A percentile compares a stretch with the other conserved stretches of the same genome.
phyloP scores from a whole-genome alignment of 1,284 basidiomycete genomes.

The Ganoderma leucocontextum region DNA sequence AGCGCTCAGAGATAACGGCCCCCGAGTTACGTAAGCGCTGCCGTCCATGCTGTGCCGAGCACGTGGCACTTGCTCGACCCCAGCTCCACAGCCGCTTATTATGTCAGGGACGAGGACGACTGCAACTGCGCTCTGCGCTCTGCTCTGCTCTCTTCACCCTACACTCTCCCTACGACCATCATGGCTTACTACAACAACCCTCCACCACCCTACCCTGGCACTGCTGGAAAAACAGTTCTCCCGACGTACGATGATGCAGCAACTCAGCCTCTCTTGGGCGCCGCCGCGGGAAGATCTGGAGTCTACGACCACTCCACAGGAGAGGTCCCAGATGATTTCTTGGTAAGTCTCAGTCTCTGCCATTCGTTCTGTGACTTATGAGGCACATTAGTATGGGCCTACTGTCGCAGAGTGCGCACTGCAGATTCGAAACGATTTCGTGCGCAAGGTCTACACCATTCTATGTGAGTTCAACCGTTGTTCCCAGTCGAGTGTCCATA shows the following conservation, averaged over 20 bases:
- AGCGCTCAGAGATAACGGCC: slow-evolving; percentile 5
- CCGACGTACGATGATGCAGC: slow-evolving; percentile 36
- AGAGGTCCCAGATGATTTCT: slow-evolving; percentile 86
- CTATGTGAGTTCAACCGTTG: slow-evolving; percentile 61
- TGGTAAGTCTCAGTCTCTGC: slow-evolving; percentile 52
- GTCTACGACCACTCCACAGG: slow-evolving; percentile 77
- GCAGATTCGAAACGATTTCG: slow-evolving; percentile 77
- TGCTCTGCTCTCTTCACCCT: slow-evolving; percentile 11
- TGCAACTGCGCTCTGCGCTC: slow-evolving; percentile 21
- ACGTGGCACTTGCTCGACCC: slow-evolving; percentile 31
- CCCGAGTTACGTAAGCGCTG: neutral
- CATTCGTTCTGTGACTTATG: slow-evolving; percentile 10
- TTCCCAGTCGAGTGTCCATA: slow-evolving; percentile 11
- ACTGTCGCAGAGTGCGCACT: slow-evolving; percentile 76
- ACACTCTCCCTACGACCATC: slow-evolving; percentile 23
- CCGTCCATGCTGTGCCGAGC: slow-evolving; percentile 24
- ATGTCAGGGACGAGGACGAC: slow-evolving; percentile 12
- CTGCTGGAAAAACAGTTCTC: slow-evolving; percentile 32
- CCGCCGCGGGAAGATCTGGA: slow-evolving; percentile 53
- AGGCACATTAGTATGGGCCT: slow-evolving; percentile 69
- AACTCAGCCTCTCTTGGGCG: slow-evolving; percentile 57
- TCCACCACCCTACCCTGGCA: slow-evolving; percentile 40
- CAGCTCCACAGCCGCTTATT: slow-evolving; percentile 15
- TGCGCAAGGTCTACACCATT: slow-evolving; percentile 85
- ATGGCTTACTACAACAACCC: slow-evolving; percentile 40